Percentiles rank a stretch among this genome's conserved stretches.
phyloP scores from a whole-genome alignment of 306 rosid species.

The Benincasa hispida region DNA sequence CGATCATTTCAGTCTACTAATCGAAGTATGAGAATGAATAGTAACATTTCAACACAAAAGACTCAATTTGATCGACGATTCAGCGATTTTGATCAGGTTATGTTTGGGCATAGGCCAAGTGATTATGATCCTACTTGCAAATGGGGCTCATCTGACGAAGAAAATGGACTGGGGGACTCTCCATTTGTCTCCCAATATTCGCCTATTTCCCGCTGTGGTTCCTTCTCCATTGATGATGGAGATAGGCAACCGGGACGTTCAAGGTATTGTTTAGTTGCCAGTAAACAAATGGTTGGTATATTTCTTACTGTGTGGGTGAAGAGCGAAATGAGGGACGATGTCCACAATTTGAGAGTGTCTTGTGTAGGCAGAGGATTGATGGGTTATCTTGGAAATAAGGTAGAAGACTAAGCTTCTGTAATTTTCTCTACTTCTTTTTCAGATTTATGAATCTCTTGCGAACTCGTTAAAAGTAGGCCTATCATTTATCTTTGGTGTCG shows the following conservation, averaged over 20 bases:
- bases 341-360: conserved; percentile 79
- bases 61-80: conserved; percentile 61
- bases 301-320: conserved; percentile 85
- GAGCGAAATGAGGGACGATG: conserved; percentile 61
- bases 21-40: conserved; percentile 85
- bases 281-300: conserved; percentile 98
- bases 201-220: conserved; percentile 47
- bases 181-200: conserved; percentile 49
- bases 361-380: conserved; percentile 96
- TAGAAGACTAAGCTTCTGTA: conserved; percentile 9
- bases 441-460: neutral
- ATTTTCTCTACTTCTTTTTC: neutral
- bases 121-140: conserved; percentile 66
- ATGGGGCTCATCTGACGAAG: conserved; percentile 90
- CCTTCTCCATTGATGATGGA: conserved; percentile 41
- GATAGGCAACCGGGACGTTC: conserved; percentile 56
- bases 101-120: conserved; percentile 57
- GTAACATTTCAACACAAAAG: conserved; percentile 51
- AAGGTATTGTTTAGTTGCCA: conserved; percentile 76
- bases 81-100: conserved; percentile 75
- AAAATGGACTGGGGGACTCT: conserved; percentile 59
- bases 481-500: conserved; percentile 16
- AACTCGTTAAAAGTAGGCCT: neutral
- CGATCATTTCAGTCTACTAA: conserved; percentile 80
- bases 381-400: conserved; percentile 99